Base-by-base conservation (phyloP, 192 early-diverging fungal species). In the Coemansia asiatica region DNA sequence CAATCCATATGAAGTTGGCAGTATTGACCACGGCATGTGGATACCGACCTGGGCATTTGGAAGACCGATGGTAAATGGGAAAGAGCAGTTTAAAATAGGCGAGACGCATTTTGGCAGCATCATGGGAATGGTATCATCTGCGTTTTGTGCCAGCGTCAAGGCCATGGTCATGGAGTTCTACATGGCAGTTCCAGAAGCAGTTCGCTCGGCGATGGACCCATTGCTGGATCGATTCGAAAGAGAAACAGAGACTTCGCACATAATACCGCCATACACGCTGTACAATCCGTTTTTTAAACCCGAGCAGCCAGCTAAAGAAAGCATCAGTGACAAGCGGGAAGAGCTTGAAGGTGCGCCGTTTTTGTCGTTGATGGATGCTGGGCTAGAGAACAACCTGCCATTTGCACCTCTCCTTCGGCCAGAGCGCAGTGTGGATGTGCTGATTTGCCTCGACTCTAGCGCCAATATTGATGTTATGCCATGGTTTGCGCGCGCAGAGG, bases 31-130 rank as follows among this genome's bases (percentile, higher is more conserved):
- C 4, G 74, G 75, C 72, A 88, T 86, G 13, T 94, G 89, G 89
- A 69, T 92, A 12, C 90, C 92, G 9, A 86, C 85, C 5, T 94
- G 89, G 89, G 79, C 88, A 23, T 89, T 93, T 72, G 92, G 92
- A 29, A 73, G 92, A 23, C 84, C 74, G 5, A 93, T 93, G 75
- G 79, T 81, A 15, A 65, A 77, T 21, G 90, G 90, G 26, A 84
- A 82, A 28, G 85, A 77, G 49, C 55, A 86, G n/a, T 83, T 87
- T 15, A 79, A 71, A 33, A 27, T 85, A 15, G 90, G 91, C 19
- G 92, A 94, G 76, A 84, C 83, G 15, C 85, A 85, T 54, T 69
- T 92, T 49, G 83, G 86, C 3, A 83, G 86, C 47, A 73, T 90
- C 29, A 63, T 94, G 38, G 92, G 92, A 23, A 68, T 72, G 44